phyloP scores from a whole-genome alignment of 1,284 basidiomycete genomes.

The Microbotryum saponariae region DNA sequence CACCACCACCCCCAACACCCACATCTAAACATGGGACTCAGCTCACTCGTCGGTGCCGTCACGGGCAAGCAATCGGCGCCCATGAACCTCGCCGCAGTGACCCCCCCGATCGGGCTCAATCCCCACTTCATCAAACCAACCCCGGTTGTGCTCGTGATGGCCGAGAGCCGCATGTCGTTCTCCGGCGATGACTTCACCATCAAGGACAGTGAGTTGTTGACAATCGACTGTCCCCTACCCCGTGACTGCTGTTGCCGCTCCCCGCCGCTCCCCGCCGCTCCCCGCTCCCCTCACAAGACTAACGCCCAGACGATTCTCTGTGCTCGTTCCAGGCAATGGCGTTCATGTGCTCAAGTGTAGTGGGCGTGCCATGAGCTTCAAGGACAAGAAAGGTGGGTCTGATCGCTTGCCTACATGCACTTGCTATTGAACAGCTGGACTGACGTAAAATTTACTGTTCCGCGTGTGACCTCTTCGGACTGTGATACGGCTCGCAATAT shows the following conservation, averaged over 20 bases:
- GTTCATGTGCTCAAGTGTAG: slow-evolving; percentile 35
- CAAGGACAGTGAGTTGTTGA: slow-evolving; percentile 33
- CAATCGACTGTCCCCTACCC: too few relatives aligned
- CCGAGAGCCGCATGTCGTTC: slow-evolving; percentile 40
- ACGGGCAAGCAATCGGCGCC: too few relatives aligned
- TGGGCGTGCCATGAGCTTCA: slow-evolving; percentile 37
- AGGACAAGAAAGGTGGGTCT: slow-evolving; percentile 40
- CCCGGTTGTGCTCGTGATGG: slow-evolving; percentile 39
- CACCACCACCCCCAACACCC: too few relatives aligned
- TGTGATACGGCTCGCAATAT: not conserved
- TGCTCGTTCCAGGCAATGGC: slow-evolving; percentile 23
- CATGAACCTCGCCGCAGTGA: too few relatives aligned
- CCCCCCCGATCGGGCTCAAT: slow-evolving; percentile 16
- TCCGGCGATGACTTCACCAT: slow-evolving; percentile 36
- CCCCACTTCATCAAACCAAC: slow-evolving; percentile 34
- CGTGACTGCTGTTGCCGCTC: too few relatives aligned
- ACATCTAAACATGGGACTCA: too few relatives aligned
- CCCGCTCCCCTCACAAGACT: too few relatives aligned
- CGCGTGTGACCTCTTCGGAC: too few relatives aligned
- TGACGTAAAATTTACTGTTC: too few relatives aligned
- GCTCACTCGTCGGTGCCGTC: too few relatives aligned
- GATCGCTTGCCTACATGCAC: not conserved
- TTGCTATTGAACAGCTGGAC: not conserved
- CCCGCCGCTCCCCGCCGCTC: too few relatives aligned
- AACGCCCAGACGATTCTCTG: too few relatives aligned